Percentiles rank a stretch among this genome's conserved stretches.
These are phyloP conservation scores for Mortierella sp. DNA, from an alignment of 371 early-diverging fungal species.

Conservation along the genomic window DNA sequence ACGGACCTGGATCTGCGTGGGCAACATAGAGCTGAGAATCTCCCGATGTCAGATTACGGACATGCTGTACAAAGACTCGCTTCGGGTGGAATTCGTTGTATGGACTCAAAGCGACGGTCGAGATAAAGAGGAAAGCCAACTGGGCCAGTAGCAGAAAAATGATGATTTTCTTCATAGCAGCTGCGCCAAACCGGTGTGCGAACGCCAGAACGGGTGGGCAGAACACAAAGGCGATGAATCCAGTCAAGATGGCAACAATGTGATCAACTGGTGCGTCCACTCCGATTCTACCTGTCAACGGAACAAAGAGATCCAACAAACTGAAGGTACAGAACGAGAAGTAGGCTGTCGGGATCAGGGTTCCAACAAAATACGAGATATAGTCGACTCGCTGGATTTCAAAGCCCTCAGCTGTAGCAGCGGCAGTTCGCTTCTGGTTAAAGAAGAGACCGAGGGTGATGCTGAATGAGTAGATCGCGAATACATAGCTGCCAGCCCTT, in stretches of 20 bases:
- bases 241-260: conserved; percentile 70
- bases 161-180: conserved; percentile 53
- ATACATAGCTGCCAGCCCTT: conserved; percentile 37
- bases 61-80: conserved; percentile 68
- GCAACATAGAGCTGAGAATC: conserved; percentile 67
- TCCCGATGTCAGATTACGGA: conserved; percentile 71
- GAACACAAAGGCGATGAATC: conserved; percentile 61
- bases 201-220: conserved; percentile 65
- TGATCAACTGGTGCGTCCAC: conserved; percentile 74
- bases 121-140: conserved; percentile 51
- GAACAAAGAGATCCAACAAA: conserved; percentile 74
- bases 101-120: conserved; percentile 57
- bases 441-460: conserved; percentile 25
- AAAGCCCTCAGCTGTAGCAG: background rate
- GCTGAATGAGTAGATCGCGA: conserved; percentile 30
- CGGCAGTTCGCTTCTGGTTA: conserved; percentile 12
- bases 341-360: conserved; percentile 55
- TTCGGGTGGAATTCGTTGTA: conserved; percentile 75
- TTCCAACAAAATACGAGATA: conserved; percentile 56
- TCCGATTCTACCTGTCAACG: conserved; percentile 81
- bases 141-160: conserved; percentile 51
- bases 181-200: conserved; percentile 64
- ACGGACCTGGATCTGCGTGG: conserved; percentile 72
- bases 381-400: conserved; percentile 11
- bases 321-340: conserved; percentile 60